Base-by-base conservation (phyloP, 805 yeast species). In the Candida anglica region DNA sequence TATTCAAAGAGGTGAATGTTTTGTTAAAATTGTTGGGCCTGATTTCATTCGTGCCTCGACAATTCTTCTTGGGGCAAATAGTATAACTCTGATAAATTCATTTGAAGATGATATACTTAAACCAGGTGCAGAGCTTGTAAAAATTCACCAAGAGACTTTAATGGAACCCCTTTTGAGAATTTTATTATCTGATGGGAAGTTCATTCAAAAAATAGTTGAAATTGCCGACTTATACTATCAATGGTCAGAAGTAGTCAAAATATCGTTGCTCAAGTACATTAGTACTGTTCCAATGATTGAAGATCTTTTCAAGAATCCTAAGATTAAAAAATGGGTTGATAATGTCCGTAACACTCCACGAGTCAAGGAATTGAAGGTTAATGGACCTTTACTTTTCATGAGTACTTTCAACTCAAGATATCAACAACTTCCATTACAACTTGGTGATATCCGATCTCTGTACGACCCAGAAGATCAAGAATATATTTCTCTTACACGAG, bases 1-100 rank as follows among this genome's bases (percentile, higher is more conserved):
- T 33, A 71, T 85, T 16, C 77, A 75, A 31, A 71, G 86, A 48
- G 81, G 88, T 2, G 69, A 71, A 40, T 75, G 81, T 3, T 81
- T 85, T 34, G 63, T 82, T 3, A 74, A 73, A 22, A 36, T 51
- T 5, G 71, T 63, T 4, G 71, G 65, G 0, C 72, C 72, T 0
- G 65, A 56, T 33, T 66, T 66, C 31, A 44, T 65, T 13, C 56
- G 56, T 20, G 56, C 53, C 1, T 60, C 60, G 0, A 48, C 44
- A 26, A 35, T 42, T 6, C 27, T 60, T 8, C 39, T 54, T 6
- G 52, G 50, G 11, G 15, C 29, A 0, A 30, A 41, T 9, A 44
- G 46, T 18, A 46, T 47, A 6, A 38, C 53, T 21, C 46, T 42
- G 43, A 39, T 49, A 30, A 69, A 71, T n/a, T 66, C 73, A 26